Evolutionary conservation across 805 yeast species (phyloP).

Genomic region (Wickerhamiella azyma): DNA sequence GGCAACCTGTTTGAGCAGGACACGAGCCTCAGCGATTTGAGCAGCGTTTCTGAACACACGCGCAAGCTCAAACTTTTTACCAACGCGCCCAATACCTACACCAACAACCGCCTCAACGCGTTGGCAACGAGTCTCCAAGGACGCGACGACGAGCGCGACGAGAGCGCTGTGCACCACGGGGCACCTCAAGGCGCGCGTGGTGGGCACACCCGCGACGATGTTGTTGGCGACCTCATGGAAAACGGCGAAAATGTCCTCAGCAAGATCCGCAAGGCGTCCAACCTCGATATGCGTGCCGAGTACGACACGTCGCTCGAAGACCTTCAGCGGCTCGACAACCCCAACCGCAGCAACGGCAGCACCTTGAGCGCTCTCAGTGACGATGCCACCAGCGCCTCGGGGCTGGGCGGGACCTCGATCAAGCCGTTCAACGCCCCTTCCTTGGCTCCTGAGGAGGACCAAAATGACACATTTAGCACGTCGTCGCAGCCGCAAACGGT

Average conservation of each 20-base stretch:
- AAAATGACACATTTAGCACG: neutral
- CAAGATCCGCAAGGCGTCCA: slow-evolving; percentile 9
- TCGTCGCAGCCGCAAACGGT: neutral
- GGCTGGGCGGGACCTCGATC: neutral
- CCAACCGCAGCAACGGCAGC: slow-evolving; percentile 8
- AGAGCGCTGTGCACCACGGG: too few relatives aligned
- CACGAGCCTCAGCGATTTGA: neutral
- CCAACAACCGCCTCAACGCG: slow-evolving; percentile 18
- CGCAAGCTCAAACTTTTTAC: slow-evolving; percentile 18
- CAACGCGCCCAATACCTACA: slow-evolving; percentile 18
- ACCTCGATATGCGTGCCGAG: slow-evolving; percentile 3
- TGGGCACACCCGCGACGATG: neutral
- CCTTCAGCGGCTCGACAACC: slow-evolving; percentile 7
- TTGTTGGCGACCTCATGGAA: slow-evolving; percentile 6
- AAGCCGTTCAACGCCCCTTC: neutral
- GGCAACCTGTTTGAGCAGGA: neutral
- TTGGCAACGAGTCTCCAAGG: slow-evolving; percentile 15
- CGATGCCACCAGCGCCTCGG: neutral
- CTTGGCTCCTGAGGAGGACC: neutral
- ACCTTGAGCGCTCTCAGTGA: slow-evolving; percentile 8
- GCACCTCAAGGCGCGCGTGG: too few relatives aligned
- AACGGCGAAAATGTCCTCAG: slow-evolving; percentile 9
- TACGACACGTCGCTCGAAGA: slow-evolving; percentile 11
- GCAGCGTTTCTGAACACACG: slow-evolving; percentile 4
- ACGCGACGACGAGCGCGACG: neutral